Percentiles rank a stretch among this genome's conserved stretches.
These are phyloP conservation scores for Pythium sp. DNA, from an alignment of 352 stramenopile genomes.

Conservation along the genomic window DNA sequence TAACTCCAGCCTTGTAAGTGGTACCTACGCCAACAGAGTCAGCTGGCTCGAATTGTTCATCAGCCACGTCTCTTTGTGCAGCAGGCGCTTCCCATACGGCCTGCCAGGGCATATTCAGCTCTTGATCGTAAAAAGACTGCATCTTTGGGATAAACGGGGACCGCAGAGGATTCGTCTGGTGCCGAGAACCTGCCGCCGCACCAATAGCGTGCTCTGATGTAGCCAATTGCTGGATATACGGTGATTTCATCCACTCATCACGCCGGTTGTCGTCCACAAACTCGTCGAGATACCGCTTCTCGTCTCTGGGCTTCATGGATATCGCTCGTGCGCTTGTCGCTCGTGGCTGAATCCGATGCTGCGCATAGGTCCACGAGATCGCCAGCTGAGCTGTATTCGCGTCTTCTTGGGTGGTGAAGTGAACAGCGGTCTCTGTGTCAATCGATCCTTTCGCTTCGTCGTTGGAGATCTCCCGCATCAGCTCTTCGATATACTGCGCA, in stretches of 20 bases:
- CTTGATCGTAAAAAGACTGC: conserved; percentile 21
- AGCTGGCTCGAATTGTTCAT: neutral
- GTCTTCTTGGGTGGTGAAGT: conserved; percentile 7
- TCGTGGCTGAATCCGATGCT: neutral
- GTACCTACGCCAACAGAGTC: neutral
- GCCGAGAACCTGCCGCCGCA: neutral
- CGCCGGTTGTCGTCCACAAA: conserved; percentile 24
- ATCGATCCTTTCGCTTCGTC: conserved; percentile 15
- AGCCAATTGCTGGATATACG: conserved; percentile 24
- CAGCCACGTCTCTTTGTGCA: neutral
- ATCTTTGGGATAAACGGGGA: conserved; percentile 14
- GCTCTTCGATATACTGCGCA: conserved; percentile 41
- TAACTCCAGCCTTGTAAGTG: neutral
- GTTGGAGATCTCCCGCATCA: conserved; percentile 34
- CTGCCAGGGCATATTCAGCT: conserved; percentile 23
- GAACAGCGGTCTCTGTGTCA: neutral
- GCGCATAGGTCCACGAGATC: conserved; percentile 26
- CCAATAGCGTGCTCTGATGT: conserved; percentile 5
- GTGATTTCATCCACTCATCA: conserved; percentile 40
- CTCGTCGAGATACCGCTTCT: conserved; percentile 8
- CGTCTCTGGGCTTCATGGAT: neutral
- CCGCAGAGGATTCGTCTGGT: conserved; percentile 5
- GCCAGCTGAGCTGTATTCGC: conserved; percentile 21
- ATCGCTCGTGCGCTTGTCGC: conserved; percentile 21
- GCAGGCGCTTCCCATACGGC: conserved; percentile 19